Evolutionary conservation across 495 filamentous ascomycete genomes (phyloP), one percentile per base, ranked within the genome.

Genomic region (Lasiosphaeria hispida): DNA sequence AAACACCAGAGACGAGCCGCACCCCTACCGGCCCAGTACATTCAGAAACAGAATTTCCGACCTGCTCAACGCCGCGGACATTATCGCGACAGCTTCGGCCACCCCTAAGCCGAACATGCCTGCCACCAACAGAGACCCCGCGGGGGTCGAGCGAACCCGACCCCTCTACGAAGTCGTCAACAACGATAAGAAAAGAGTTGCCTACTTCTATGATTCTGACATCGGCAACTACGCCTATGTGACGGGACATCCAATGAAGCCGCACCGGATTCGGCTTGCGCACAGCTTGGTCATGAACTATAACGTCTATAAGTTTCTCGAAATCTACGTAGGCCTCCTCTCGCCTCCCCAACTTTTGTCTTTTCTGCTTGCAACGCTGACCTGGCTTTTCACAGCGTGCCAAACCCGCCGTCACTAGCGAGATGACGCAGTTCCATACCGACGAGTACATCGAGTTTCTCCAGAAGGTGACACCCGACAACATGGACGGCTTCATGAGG

Each of bases 361-460:
- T 38, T 30, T 10, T 1, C 8, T n/a, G n/a, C n/a, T n/a, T n/a
- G n/a, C n/a, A 13, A 45, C 17, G 15, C 56, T 60, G 37, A 58
- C 34, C 7, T 4, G 18, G 17, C 45, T 15, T 9, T 30, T 45
- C 13, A 14, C 57, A 97, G 92, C 90, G 94, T 64, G 94, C 94
- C 41, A 99, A 99, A 78, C 94, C 94, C 9, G 94, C 94, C 13
- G 93, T 90, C 30, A 91, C 90, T 57, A 87, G 88, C 61, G 94
- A 99, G 69, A 99, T 99, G 94, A 97, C 94, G 55, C 95, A 97
- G 70, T 99, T 97, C 69, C 94, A 99, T 72, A 97, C 94, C 7
- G 94, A 99, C 71, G 94, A 99, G 73, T 99, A 99, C 72, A 92
- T 99, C 66, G 95, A 99, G 54, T 99, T 99, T 72, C 77, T 99